phyloP scores from a whole-genome alignment of 2,329 filamentous ascomycete genomes.

The Mycosphaerella arachidis region DNA sequence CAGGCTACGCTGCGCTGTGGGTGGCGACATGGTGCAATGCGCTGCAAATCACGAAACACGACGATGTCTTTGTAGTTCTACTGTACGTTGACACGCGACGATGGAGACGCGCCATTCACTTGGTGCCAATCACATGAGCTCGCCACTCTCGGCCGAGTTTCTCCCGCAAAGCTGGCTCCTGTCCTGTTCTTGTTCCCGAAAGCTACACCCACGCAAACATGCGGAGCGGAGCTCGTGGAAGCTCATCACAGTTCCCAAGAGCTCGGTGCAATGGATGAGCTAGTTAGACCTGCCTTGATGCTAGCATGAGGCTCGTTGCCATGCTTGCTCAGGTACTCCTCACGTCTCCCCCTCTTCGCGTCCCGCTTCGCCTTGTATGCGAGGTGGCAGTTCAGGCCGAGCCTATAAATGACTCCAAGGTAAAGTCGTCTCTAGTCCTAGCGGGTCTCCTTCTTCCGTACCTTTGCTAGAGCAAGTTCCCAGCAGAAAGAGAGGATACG shows the following conservation, averaged over 20 bases:
- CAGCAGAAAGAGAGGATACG: background rate
- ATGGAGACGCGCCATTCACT: background rate
- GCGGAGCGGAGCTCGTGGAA: background rate
- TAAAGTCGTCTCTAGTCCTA: background rate
- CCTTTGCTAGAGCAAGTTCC: background rate
- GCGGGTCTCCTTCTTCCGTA: too few species aligned
- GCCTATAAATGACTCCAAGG: background rate
- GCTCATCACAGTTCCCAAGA: conserved; percentile 3
- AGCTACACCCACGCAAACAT: background rate
- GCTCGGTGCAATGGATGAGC: conserved; percentile 13
- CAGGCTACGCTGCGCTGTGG: conserved; percentile 53
- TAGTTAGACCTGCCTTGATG: background rate
- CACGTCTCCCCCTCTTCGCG: conserved; percentile 5
- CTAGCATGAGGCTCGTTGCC: background rate
- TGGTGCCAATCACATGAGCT: background rate
- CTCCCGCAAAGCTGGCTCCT: background rate
- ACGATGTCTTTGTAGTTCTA: background rate
- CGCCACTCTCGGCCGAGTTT: background rate
- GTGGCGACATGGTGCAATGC: conserved; percentile 10
- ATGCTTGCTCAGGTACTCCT: background rate
- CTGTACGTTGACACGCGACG: background rate
- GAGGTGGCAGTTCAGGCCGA: background rate
- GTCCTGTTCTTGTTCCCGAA: background rate
- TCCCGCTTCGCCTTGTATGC: background rate
- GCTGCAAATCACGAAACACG: too few species aligned